Evolutionary conservation across 2,329 filamentous ascomycete genomes (phyloP).

Genomic region (Aspergillus glaucus): DNA sequence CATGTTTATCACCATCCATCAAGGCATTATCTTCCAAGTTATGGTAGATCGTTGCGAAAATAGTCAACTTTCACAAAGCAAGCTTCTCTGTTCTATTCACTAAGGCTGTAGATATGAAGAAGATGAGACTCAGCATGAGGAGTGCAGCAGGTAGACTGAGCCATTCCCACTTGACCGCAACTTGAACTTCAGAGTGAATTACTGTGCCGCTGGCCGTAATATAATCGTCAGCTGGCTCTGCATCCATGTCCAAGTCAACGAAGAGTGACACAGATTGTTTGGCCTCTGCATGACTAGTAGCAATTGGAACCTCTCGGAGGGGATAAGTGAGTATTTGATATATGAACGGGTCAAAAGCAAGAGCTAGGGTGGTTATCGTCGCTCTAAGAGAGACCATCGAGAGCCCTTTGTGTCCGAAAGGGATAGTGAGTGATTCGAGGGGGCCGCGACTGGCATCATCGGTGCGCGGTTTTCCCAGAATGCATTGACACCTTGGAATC

Average conservation of each 20-base stretch:
- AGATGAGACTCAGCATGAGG: not conserved
- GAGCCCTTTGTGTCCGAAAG: conserved; percentile 2
- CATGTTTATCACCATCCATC: not conserved
- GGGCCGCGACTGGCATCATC: conserved; percentile 19
- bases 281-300: not conserved
- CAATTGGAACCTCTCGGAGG: not conserved
- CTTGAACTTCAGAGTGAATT: not conserved
- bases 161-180: not conserved
- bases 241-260: not conserved
- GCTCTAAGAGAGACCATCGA: conserved; percentile 11
- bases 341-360: conserved; percentile 17
- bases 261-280: not conserved
- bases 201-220: not conserved
- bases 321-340: conserved; percentile 10
- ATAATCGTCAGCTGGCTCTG: no score
- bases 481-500: no score
- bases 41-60: not conserved
- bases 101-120: not conserved
- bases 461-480: no score
- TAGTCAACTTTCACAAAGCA: not conserved
- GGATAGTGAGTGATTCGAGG: conserved; percentile 9
- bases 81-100: not conserved
- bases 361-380: conserved; percentile 8
- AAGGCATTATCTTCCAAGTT: not conserved
- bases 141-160: not conserved